Evolutionary conservation across 2,329 filamentous ascomycete genomes (phyloP).

Genomic region (Fusarium annulatum): DNA sequence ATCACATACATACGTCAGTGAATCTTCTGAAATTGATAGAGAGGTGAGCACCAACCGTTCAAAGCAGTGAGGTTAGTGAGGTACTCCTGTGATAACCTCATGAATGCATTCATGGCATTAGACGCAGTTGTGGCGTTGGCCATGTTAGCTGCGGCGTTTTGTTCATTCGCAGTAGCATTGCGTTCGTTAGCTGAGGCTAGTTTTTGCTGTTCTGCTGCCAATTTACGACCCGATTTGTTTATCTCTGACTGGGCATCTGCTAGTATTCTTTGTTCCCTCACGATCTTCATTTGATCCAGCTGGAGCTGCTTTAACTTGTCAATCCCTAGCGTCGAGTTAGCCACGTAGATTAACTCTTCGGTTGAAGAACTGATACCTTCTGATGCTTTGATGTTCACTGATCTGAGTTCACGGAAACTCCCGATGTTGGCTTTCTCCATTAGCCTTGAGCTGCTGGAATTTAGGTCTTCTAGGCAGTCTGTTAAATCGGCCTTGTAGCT

Average conservation of each 20-base stretch:
- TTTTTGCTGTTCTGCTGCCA: not conserved
- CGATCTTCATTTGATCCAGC: not conserved
- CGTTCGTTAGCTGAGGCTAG: not conserved
- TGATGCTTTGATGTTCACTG: not conserved
- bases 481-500: not conserved
- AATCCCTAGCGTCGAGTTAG: not conserved
- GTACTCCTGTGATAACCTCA: not conserved
- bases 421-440: not conserved
- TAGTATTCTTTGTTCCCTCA: rapidly evolving
- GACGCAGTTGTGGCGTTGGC: not conserved
- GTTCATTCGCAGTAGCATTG: not conserved
- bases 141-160: not conserved
- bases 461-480: not conserved
- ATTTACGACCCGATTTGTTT: rapidly evolving
- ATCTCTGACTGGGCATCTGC: not conserved
- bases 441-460: not conserved
- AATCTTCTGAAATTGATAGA: rapidly evolving
- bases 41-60: not conserved
- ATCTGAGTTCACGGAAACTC: not conserved
- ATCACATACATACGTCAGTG: not conserved
- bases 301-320: not conserved
- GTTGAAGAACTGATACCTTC: not conserved
- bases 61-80: not conserved
- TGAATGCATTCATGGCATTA: not conserved
- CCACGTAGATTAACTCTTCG: rapidly evolving